A percentile compares a stretch with the other conserved stretches of the same genome.
Conservation (phyloP, 202 grass and related monocot genomes). For the Cymbopogon flexuosus region DNA sequence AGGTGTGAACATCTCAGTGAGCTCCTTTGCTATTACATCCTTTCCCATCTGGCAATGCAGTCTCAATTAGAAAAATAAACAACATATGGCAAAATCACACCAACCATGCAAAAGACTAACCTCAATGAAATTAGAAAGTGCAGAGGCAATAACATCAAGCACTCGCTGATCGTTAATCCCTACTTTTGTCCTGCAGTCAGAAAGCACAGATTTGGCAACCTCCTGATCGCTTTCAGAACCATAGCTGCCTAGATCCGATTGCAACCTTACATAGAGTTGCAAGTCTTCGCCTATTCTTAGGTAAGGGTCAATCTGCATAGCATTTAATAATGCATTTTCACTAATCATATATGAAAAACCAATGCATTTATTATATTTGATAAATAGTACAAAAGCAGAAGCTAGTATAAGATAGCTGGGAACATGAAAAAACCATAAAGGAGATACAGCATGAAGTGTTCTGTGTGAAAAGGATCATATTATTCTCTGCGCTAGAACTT, state of each 20-base stretch:
- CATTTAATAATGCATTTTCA: conserved; percentile 27
- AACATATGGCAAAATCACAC: conserved; percentile 19
- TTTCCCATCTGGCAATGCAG: conserved; percentile 51
- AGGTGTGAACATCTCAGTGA: conserved; percentile 66
- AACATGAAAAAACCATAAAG: neutral
- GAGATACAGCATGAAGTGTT: neutral
- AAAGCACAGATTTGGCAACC: conserved; percentile 52
- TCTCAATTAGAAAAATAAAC: conserved; percentile 11
- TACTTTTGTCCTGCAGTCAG: conserved; percentile 50
- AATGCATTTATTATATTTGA: conserved; percentile 16
- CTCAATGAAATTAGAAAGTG: conserved; percentile 56
- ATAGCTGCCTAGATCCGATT: conserved; percentile 71
- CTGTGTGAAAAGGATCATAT: conserved; percentile 2
- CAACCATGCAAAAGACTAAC: conserved; percentile 36
- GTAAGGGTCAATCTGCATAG: conserved; percentile 75
- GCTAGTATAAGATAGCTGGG: neutral
- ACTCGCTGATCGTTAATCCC: conserved; percentile 48
- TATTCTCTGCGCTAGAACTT: conserved; percentile 29
- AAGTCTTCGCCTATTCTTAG: conserved; percentile 85
- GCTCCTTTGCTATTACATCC: conserved; percentile 51
- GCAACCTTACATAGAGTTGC: conserved; percentile 74
- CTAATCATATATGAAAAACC: neutral
- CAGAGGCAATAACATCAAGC: conserved; percentile 54
- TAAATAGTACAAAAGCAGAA: conserved; percentile 23
- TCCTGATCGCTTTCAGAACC: conserved; percentile 71